Evolutionary conservation across 1,139 yeast genomes (phyloP).

Genomic region (Blastobotrys malaysiensis): DNA sequence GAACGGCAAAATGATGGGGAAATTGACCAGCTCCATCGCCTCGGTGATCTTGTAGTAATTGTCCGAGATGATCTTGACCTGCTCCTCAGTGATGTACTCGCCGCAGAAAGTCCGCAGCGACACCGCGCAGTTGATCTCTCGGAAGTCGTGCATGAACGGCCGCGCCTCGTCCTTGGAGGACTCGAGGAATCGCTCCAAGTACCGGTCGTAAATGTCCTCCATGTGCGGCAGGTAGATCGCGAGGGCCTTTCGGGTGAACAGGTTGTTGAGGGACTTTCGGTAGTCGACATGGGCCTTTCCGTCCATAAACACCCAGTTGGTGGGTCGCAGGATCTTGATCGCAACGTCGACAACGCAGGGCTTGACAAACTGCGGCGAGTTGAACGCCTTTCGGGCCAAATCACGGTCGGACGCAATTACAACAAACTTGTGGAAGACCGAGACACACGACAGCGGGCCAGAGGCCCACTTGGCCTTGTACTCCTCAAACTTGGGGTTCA

Average conservation of each 20-base stretch:
- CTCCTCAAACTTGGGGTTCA: conserved; percentile 94
- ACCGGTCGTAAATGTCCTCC: conserved; percentile 76
- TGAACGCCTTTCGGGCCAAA: conserved; percentile 80
- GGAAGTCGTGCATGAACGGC: conserved; percentile 84
- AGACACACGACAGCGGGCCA: conserved; percentile 91
- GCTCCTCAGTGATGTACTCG: conserved; percentile 85
- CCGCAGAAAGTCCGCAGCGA: conserved; percentile 95
- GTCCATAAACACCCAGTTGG: conserved; percentile 96
- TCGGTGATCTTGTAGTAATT: conserved; percentile 88
- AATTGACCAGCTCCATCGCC: conserved; percentile 92
- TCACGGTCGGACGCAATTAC: conserved; percentile 91
- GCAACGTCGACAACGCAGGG: conserved; percentile 99
- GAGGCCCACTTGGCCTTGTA: conserved; percentile 90
- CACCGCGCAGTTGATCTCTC: conserved; percentile 93
- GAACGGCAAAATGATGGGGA: conserved; percentile 92
- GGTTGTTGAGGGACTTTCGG: conserved; percentile 82
- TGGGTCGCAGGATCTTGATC: conserved; percentile 81
- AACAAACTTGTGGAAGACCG: conserved; percentile 95
- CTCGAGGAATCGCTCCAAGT: conserved; percentile 61
- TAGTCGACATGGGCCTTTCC: conserved; percentile 94
- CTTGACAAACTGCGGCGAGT: conserved; percentile 80
- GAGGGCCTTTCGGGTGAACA: conserved; percentile 79
- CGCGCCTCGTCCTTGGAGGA: conserved; percentile 54
- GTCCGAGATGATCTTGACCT: conserved; percentile 81
- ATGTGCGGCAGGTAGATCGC: conserved; percentile 77